Conservation (phyloP, 192 early-diverging fungal species). For the Chytriomyces confervae region DNA sequence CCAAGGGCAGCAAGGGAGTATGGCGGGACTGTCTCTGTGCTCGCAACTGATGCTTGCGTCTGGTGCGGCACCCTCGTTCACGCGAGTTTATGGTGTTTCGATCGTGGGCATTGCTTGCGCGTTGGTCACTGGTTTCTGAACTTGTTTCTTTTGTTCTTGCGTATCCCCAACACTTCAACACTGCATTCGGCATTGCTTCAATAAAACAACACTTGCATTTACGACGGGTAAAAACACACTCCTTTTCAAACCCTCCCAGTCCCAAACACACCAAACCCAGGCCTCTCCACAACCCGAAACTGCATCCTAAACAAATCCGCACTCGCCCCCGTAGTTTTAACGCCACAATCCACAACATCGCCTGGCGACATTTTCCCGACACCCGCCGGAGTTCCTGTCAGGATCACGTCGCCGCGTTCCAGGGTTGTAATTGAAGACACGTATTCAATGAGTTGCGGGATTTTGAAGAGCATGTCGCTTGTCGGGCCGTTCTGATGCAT, state of each 20-base stretch:
- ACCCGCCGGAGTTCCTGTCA: conserved; percentile 89
- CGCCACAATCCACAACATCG: conserved; percentile 76
- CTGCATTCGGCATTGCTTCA: no score
- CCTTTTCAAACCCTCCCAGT: conserved; percentile 3
- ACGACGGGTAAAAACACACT: no score
- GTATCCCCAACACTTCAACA: no score
- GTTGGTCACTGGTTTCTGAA: neutral
- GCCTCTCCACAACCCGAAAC: conserved; percentile 57
- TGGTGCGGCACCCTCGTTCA: neutral
- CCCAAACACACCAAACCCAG: conserved; percentile 41
- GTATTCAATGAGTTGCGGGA: conserved; percentile 80
- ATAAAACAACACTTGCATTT: no score
- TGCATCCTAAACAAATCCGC: conserved; percentile 41
- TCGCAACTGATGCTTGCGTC: neutral
- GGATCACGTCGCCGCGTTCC: conserved; percentile 85
- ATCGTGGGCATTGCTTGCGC: neutral
- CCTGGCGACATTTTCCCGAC: conserved; percentile 84
- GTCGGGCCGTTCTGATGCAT: conserved; percentile 71
- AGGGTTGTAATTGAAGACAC: conserved; percentile 88
- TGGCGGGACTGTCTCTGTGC: neutral
- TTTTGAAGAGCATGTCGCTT: conserved; percentile 89
- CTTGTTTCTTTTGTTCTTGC: no score
- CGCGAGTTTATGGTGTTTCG: neutral
- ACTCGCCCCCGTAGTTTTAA: conserved; percentile 49
- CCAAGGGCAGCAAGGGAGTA: neutral